These are phyloP conservation scores for Magnolia kwangsiensis DNA, from an alignment of 164 flowering plant species.

Conservation along the genomic window DNA sequence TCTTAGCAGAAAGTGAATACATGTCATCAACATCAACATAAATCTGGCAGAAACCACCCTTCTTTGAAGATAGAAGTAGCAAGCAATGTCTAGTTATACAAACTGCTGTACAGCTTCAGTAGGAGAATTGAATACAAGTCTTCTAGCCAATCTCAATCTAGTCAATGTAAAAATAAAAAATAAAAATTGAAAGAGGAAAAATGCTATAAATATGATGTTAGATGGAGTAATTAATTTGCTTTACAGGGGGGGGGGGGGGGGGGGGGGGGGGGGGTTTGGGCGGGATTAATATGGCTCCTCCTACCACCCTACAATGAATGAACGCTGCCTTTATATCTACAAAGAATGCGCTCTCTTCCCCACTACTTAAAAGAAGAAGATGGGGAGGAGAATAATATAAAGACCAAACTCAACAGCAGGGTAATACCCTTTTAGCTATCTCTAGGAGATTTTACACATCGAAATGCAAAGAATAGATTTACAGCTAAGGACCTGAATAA, in stretches of 20 bases:
- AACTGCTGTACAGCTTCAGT: neutral
- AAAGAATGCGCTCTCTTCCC: constrained; percentile 30
- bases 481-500: constrained; percentile 21
- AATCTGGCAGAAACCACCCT: neutral
- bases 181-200: neutral
- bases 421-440: constrained; percentile 22
- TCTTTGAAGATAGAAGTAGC: neutral
- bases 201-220: too few species aligned
- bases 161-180: neutral
- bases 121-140: neutral
- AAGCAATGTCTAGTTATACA: neutral
- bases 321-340: constrained; percentile 14
- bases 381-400: neutral
- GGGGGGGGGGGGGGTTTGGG: too few species aligned
- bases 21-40: neutral
- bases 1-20: neutral
- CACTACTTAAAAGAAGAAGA: neutral
- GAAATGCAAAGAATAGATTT: constrained; percentile 32
- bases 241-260: constrained; percentile 2
- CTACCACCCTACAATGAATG: constrained; percentile 18
- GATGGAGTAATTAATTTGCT: constrained; percentile 15
- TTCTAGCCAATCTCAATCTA: neutral
- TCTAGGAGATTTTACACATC: constrained; percentile 31
- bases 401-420: constrained; percentile 14
- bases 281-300: constrained; percentile 17